Evolutionary conservation across 345 rosid species (phyloP), one percentile per base, ranked within the genome.

Genomic region (Hevea brasiliensis): DNA sequence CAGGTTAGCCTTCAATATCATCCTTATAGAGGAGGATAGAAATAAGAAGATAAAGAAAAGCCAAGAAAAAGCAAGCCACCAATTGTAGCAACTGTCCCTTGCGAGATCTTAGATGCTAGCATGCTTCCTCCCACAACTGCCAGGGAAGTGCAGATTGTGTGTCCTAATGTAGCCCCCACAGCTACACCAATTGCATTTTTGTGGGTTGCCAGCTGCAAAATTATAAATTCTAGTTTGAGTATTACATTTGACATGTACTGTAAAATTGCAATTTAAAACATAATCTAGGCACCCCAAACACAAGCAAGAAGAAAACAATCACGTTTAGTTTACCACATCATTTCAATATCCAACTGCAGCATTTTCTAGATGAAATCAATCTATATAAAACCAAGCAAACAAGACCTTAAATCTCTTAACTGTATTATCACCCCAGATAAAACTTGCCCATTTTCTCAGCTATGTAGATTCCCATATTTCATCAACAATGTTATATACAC

Each of bases 51-150:
- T 56, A 95, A 48, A 14, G 99, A 95, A 73, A 95, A 95, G 24
- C 93, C 79, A 1, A 95, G 95, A 87, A 95, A 95, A 71, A 95
- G 98, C 71, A 95, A 65, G 79, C 99, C 99, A 70, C 99, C 99
- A 20, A 95, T 72, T 0, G 90, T 87, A 4, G 99, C 99, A 15
- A 95, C 99, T 0, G 99, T 91, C 74, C 96, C 87, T 74, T 95
- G 99, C 0, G 99, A 92, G 76, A 95, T 95, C 83, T 87, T 95
- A 59, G 99, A 88, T 50, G 99, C 99, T 27, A 95, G 80, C 94
- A 95, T 87, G 89, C 99, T 95, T 71, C 99, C 99, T 65, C 99
- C 99, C 41, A 95, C 87, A 74, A 95, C 99, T 8, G 99, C 99
- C 68, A 95, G 9, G 1, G 99, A 95, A 21, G 98, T 95, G 71